Evolutionary conservation across 2,329 filamentous ascomycete genomes (phyloP), one percentile per base, ranked within the genome.

Genomic region (Hirsutella thompsonii): DNA sequence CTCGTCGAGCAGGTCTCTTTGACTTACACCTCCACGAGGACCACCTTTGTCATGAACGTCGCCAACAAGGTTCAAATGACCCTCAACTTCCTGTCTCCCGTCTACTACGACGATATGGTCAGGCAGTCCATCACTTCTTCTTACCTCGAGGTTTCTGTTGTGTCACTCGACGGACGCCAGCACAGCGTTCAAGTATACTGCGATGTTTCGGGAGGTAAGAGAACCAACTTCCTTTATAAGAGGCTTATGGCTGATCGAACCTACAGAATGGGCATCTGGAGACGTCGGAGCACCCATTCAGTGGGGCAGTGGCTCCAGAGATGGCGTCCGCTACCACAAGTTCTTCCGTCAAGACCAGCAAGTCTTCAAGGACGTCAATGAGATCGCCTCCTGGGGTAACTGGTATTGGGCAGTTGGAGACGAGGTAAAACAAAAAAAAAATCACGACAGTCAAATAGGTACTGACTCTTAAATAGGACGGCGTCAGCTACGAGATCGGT

Each of bases 301-400:
- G 49, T 88, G 83, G 83, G 69, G 77, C 37, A 73, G 72, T 45
- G 69, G 62, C 29, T 65, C 62, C 2, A 52, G 52, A 10, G 61
- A 68, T 21, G 67, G 64, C 3, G 62, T 85, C 30, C 67, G 69
- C 5, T 85, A 81, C 52, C 81, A 86, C 61, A 70, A 71, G 38
- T 74, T 85, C 43, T 70, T 68, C 47, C 69, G 75, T 36, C 64
- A 70, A 45, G 56, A 66, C 8, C 81, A 90, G 57, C 61, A 74
- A 38, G 62, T 78, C 16, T 81, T 92, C 41, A 72, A 74, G 1
- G 87, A 94, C 55, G 63, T 64, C 11, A 63, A 63, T 33, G 81
- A 93, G 52, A 79, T 81, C 48, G 74, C 84, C 0, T 81, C 87
- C 62, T 94, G 87, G 87, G 87, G 87, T 2, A 79, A 74, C 39